Percentiles rank a stretch among this genome's conserved stretches.
Evolutionary conservation across 805 yeast genomes (phyloP).

Genomic region (Candida nitratophila): DNA sequence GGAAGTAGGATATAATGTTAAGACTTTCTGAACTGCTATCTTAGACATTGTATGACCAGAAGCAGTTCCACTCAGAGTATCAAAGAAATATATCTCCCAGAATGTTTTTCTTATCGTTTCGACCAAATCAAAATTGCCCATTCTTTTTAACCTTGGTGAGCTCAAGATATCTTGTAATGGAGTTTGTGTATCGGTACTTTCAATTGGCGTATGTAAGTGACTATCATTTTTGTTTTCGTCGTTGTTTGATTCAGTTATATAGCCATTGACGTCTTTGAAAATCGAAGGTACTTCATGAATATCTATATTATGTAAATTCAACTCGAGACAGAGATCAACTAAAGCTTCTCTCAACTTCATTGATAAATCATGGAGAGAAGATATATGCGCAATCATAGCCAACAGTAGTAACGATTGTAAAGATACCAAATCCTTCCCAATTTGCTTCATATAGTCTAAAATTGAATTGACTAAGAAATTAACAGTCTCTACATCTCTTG

Average conservation of each 20-base stretch:
- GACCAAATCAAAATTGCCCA: constrained; percentile 9
- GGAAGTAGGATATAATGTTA: constrained; percentile 31
- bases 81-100: constrained; percentile 48
- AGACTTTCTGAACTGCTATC: constrained; percentile 28
- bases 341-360: constrained; percentile 34
- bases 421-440: constrained; percentile 35
- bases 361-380: constrained; percentile 43
- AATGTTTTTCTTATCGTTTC: constrained; percentile 38
- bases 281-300: constrained; percentile 16
- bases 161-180: constrained; percentile 8
- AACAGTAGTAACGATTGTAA: constrained; percentile 35
- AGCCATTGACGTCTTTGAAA: constrained; percentile 29
- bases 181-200: constrained; percentile 8
- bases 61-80: constrained; percentile 47
- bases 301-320: constrained; percentile 35
- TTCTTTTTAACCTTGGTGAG: constrained; percentile 11
- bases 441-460: constrained; percentile 22
- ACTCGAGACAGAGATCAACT: constrained; percentile 28
- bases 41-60: constrained; percentile 39
- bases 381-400: constrained; percentile 40
- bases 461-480: constrained; percentile 29
- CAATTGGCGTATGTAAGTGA: constrained; percentile 11
- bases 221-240: background rate
- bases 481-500: constrained; percentile 33
- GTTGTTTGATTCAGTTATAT: constrained; percentile 11